phyloP scores from a whole-genome alignment of 768 basidiomycete genomes.

The Pleurotus giganteus region DNA sequence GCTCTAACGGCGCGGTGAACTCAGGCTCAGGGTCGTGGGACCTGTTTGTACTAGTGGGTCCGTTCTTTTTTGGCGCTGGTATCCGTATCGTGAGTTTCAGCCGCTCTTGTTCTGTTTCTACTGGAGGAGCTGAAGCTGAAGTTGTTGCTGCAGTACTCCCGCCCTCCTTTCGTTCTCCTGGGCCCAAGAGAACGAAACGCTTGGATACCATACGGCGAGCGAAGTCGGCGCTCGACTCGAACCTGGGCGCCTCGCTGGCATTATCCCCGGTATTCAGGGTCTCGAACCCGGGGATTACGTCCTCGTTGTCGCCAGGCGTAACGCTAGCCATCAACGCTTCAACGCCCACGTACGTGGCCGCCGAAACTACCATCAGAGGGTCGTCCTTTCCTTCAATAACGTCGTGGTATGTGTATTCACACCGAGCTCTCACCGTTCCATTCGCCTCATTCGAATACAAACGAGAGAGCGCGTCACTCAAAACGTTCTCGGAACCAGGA shows the following conservation, averaged over 20 bases:
- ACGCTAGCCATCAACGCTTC: conserved; percentile 10
- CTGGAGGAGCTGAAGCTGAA: background rate
- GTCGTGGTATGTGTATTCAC: conserved; percentile 14
- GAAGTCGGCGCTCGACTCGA: background rate
- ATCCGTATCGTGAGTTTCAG: background rate
- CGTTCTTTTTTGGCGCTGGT: background rate
- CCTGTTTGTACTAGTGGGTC: background rate
- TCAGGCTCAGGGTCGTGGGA: background rate
- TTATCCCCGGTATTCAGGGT: too few species aligned
- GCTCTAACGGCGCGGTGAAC: background rate
- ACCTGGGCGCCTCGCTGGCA: conserved; percentile 7
- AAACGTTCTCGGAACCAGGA: too few species aligned
- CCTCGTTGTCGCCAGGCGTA: background rate
- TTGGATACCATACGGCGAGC: too few species aligned
- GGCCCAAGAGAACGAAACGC: conserved; percentile 13
- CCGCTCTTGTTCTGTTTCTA: background rate
- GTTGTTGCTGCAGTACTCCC: background rate
- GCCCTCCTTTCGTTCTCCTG: conserved; percentile 14
- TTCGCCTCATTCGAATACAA: conserved; percentile 14
- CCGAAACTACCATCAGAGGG: background rate
- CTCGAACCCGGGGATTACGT: background rate
- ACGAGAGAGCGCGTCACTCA: too few species aligned
- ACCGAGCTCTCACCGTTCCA: conserved; percentile 12
- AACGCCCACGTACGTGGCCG: conserved; percentile 12
- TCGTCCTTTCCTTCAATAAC: background rate